Evolutionary conservation across 495 filamentous ascomycete species (phyloP).

Genomic region (Penicillium cosmopolitanum): DNA sequence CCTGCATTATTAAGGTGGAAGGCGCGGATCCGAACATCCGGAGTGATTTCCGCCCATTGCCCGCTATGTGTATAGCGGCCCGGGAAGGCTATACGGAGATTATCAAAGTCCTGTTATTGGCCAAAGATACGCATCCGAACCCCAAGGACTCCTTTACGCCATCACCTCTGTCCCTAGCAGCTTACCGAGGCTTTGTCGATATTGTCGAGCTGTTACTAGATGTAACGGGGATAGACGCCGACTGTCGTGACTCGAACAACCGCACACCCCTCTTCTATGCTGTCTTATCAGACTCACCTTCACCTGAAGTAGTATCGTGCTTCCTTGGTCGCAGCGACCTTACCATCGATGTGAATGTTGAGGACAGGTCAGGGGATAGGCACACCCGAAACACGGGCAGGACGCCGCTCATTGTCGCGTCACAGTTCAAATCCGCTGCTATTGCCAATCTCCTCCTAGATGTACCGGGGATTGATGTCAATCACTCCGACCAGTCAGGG

Average conservation of each 20-base stretch:
- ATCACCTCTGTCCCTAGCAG: not conserved
- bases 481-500: not conserved
- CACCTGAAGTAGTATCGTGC: not conserved
- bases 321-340: not conserved
- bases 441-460: not conserved
- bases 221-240: not conserved
- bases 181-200: not conserved
- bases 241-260: not conserved
- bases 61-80: not conserved
- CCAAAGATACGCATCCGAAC: not conserved
- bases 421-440: not conserved
- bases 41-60: not conserved
- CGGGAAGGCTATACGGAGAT: not conserved
- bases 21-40: not conserved
- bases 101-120: not conserved
- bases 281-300: not conserved
- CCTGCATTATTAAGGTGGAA: not conserved
- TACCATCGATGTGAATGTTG: not conserved
- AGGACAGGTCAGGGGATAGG: not conserved
- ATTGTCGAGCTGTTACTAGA: not conserved
- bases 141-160: not conserved
- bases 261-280: not conserved
- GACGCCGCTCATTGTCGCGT: conserved; percentile 1
- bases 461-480: not conserved
- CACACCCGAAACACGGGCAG: not conserved